Conservation (phyloP, 2,329 filamentous ascomycete genomes). For the Epichloe sp. region DNA sequence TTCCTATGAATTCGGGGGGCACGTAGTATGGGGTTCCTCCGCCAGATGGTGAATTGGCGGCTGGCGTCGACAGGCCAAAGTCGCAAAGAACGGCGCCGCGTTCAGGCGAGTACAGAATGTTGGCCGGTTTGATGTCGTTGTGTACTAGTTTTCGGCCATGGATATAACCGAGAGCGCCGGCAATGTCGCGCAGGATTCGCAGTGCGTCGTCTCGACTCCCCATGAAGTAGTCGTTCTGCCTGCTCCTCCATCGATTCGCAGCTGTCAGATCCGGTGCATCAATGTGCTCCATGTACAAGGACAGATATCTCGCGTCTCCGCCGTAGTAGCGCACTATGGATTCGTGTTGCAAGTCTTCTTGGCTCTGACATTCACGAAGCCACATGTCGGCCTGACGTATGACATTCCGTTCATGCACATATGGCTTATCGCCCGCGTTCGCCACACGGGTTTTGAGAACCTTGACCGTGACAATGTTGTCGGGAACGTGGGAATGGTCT, state of each 20-base stretch:
- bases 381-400: conserved; percentile 48
- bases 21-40: conserved; percentile 51
- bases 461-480: conserved; percentile 45
- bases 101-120: conserved; percentile 46
- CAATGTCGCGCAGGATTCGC: conserved; percentile 41
- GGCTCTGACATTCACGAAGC: conserved; percentile 43
- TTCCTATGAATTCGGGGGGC: conserved; percentile 48
- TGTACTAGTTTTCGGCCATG: conserved; percentile 41
- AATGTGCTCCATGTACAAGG: conserved; percentile 49
- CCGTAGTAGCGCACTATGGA: conserved; percentile 46
- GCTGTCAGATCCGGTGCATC: conserved; percentile 41
- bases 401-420: conserved; percentile 39
- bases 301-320: conserved; percentile 45
- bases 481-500: conserved; percentile 37
- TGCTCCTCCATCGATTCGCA: conserved; percentile 35
- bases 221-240: conserved; percentile 33
- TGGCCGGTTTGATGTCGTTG: conserved; percentile 51
- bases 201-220: conserved; percentile 35
- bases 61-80: conserved; percentile 41
- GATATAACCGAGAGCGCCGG: conserved; percentile 41
- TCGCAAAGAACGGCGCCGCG: conserved; percentile 48
- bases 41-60: conserved; percentile 30
- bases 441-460: conserved; percentile 41
- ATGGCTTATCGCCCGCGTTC: conserved; percentile 28
- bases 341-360: conserved; percentile 40